Base-by-base conservation (phyloP, 1,139 yeast genomes). In the Hansenula anomala region DNA sequence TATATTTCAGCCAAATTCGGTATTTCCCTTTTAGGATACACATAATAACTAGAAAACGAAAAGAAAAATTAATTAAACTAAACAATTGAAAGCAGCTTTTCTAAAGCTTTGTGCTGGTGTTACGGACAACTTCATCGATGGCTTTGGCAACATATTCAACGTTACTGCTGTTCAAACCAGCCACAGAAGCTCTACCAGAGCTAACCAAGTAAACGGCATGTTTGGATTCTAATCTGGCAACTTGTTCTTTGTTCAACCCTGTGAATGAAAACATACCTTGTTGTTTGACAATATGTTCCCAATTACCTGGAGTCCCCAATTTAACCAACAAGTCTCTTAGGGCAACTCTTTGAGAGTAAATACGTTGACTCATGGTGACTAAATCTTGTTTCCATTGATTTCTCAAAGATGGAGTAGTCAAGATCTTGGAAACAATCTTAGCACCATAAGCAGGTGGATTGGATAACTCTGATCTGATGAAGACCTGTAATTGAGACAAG, bases 371-470 rank as follows among this genome's bases (percentile, higher is more conserved):
- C 98, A 92, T 92, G 36, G 87, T 83, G 52, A 79, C 64, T 67
- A 92, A 79, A 62, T 92, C 97, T 39, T 70, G 61, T 54, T 83
- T 78, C 98, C 98, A 92, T 66, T 87, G 95, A 25, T 66, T 56
- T 58, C 77, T 75, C 58, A 90, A 75, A 30, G 67, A 71, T 15
- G 81, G 75, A 44, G 78, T 78, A 51, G 71, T 75, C 54, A 92
- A 73, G 40, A 92, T 80, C 47, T 78, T 74, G 25, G 95, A 75
- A 37, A 90, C 97, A 48, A 92, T 75, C 63, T 94, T 88, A 39
- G 97, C 95, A 46, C 98, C 98, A 62, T 90, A 89, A 36, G 94
- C 88, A 31, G 97, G 97, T 36, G 97, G 96, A 65, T 87, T 90
- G 29, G 97, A 89, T 55, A 87, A 75, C 66, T 89, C 89, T 6